Conservation (phyloP, 1,139 yeast species). For the Nakaseomyces nivariensis region DNA sequence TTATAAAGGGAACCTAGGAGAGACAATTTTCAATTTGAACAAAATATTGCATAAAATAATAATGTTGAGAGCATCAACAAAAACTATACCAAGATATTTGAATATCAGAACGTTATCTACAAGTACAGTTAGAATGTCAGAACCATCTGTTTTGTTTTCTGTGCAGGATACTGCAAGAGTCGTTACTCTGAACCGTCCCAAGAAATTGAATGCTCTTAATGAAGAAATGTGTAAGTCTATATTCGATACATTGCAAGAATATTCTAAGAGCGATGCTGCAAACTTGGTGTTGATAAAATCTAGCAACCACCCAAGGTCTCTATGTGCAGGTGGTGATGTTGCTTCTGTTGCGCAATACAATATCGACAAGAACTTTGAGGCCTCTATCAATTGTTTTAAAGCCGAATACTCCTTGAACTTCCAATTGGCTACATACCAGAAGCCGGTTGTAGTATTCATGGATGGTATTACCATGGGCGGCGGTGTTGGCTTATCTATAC, state of each 20-base stretch:
- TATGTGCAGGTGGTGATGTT: conserved; percentile 94
- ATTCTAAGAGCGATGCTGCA: conserved; percentile 56
- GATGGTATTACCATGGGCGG: conserved; percentile 98
- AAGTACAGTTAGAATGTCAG: background rate
- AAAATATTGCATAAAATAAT: background rate
- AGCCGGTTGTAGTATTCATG: conserved; percentile 77
- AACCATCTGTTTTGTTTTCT: conserved; percentile 13
- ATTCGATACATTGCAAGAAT: conserved; percentile 66
- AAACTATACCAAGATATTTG: background rate
- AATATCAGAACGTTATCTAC: background rate
- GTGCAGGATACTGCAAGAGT: conserved; percentile 49
- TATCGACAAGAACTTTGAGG: conserved; percentile 35
- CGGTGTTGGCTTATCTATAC: conserved; percentile 87
- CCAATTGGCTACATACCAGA: conserved; percentile 66
- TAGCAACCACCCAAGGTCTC: conserved; percentile 34
- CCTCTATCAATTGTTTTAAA: conserved; percentile 59
- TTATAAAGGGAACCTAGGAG: no score
- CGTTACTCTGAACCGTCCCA: conserved; percentile 67
- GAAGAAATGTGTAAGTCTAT: conserved; percentile 69
- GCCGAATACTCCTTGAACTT: conserved; percentile 77
- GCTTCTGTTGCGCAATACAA: conserved; percentile 57
- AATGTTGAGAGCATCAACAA: conserved; percentile 2
- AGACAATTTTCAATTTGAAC: no score
- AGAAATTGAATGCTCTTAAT: conserved; percentile 78
- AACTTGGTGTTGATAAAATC: conserved; percentile 64